phyloP scores from a whole-genome alignment of 371 early-diverging fungal species.

The Syncephalastrum sp. region DNA sequence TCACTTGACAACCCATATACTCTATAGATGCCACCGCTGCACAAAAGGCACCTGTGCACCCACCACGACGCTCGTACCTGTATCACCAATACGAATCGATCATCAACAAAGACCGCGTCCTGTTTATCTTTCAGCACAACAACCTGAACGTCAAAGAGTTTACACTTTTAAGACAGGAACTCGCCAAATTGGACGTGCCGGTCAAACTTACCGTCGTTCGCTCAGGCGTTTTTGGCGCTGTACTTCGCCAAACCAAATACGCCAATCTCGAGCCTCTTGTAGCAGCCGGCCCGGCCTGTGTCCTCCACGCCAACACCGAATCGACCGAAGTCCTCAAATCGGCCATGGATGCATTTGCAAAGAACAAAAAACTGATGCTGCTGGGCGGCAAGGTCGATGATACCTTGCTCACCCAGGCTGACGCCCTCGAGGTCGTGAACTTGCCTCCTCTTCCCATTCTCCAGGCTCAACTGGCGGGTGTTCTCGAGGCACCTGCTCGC shows the following conservation, averaged over 20 bases:
- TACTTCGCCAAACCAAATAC: conserved; percentile 52
- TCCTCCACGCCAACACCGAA: conserved; percentile 47
- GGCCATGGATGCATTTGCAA: conserved; percentile 46
- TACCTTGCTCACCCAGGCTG: conserved; percentile 49
- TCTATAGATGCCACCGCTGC: conserved; percentile 34
- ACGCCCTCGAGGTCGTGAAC: conserved; percentile 54
- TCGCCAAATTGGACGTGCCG: conserved; percentile 31
- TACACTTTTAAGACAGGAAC: conserved; percentile 52
- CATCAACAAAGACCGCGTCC: conserved; percentile 51
- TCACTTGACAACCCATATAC: not conserved
- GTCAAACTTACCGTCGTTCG: conserved; percentile 51
- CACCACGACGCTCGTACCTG: conserved; percentile 51
- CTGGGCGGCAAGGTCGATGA: conserved; percentile 66
- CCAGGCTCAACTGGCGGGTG: conserved; percentile 56
- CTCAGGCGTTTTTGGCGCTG: conserved; percentile 54
- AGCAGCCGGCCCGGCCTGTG: conserved; percentile 53
- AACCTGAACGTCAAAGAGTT: conserved; percentile 65
- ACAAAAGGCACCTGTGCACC: conserved; percentile 26
- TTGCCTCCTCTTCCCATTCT: conserved; percentile 57
- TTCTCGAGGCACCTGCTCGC: conserved; percentile 59
- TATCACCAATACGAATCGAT: conserved; percentile 51
- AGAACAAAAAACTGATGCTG: conserved; percentile 62
- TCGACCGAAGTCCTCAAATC: conserved; percentile 44
- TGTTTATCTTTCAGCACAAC: conserved; percentile 69
- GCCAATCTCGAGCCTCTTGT: conserved; percentile 58